Conservation (phyloP, 768 basidiomycete species). For the Bullera alba region DNA sequence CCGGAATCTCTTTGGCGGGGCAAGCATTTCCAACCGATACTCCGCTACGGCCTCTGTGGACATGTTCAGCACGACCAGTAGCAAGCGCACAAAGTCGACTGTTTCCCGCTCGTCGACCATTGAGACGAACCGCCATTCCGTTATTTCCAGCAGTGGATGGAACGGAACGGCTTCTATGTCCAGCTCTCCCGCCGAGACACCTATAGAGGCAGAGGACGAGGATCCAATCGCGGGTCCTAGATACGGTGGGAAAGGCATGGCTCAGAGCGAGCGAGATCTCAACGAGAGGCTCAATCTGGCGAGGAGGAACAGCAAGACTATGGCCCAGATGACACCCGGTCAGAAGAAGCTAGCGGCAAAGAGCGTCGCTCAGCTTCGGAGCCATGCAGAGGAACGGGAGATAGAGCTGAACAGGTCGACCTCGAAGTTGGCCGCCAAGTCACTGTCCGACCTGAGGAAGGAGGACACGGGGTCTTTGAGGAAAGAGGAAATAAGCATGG, state of each 20-base stretch:
- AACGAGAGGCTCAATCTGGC: slow-evolving; percentile 73
- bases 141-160: no score
- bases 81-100: slow-evolving; percentile 56
- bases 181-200: slow-evolving; percentile 1
- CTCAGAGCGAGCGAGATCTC: slow-evolving; percentile 54
- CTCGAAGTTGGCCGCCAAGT: not conserved
- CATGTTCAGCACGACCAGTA: slow-evolving; percentile 63
- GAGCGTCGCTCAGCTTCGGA: slow-evolving; percentile 1
- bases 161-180: no score
- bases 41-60: slow-evolving; percentile 53
- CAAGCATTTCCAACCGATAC: slow-evolving; percentile 25
- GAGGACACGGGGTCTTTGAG: slow-evolving; percentile 63
- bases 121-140: slow-evolving; percentile 47
- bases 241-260: slow-evolving; percentile 32
- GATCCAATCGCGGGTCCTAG: slow-evolving; percentile 1
- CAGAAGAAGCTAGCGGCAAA: not conserved
- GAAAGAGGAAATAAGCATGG: slow-evolving; percentile 47
- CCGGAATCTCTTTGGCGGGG: slow-evolving; percentile 72
- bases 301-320: slow-evolving; percentile 55
- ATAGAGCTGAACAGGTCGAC: slow-evolving; percentile 1
- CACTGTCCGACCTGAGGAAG: slow-evolving; percentile 59
- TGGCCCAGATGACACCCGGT: slow-evolving; percentile 11
- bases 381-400: not conserved
- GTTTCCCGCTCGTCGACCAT: slow-evolving; percentile 57
- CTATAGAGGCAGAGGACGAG: not conserved